Conservation (phyloP, 1,284 basidiomycete genomes). For the Cryptococcus sp. region DNA sequence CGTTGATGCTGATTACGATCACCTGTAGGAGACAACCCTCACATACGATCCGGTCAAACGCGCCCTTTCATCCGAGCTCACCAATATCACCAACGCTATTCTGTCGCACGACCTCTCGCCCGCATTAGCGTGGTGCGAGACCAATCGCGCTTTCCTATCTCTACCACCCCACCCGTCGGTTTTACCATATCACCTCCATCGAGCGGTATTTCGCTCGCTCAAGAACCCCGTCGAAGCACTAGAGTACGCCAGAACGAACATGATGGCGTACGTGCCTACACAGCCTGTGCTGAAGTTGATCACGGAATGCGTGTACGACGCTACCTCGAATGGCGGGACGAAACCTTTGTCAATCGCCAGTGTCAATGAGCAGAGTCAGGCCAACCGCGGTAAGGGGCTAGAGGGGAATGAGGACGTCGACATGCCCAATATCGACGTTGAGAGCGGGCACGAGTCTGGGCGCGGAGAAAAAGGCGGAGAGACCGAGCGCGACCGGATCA, state of each 20-base stretch:
- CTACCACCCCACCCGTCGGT: slow-evolving; percentile 65
- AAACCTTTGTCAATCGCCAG: not conserved
- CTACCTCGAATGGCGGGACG: slow-evolving; percentile 51
- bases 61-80: slow-evolving; percentile 68
- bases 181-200: slow-evolving; percentile 82
- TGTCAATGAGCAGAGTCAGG: too few relatives aligned
- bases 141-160: slow-evolving; percentile 66
- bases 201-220: slow-evolving; percentile 77
- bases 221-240: slow-evolving; percentile 58
- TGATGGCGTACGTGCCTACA: slow-evolving; percentile 70
- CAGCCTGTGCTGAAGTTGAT: slow-evolving; percentile 76
- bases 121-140: slow-evolving; percentile 77
- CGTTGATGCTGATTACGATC: not conserved
- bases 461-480: not conserved
- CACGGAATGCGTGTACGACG: slow-evolving; percentile 65
- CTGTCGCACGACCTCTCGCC: slow-evolving; percentile 66
- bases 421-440: slow-evolving; percentile 65
- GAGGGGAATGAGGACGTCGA: slow-evolving; percentile 55
- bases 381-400: not conserved
- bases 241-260: slow-evolving; percentile 68
- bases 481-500: slow-evolving; percentile 54
- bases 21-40: slow-evolving; percentile 67
- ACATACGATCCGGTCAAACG: slow-evolving; percentile 63
- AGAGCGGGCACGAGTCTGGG: not conserved
- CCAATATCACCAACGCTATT: slow-evolving; percentile 71